phyloP scores from a whole-genome alignment of 1,284 basidiomycete species.

The Moesziomyces sp. region DNA sequence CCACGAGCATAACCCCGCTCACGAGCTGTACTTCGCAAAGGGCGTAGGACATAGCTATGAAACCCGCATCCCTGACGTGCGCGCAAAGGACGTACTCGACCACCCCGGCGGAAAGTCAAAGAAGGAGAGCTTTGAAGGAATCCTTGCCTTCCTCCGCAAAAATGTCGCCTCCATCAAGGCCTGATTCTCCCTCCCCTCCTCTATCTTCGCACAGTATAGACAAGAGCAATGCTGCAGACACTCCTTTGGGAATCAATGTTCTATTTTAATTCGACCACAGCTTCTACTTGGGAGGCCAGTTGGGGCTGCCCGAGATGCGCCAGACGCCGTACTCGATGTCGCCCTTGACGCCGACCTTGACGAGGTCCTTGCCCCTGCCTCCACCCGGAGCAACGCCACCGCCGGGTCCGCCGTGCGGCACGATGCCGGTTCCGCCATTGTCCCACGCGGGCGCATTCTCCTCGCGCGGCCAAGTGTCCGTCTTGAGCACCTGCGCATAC shows the following conservation, averaged over 20 bases:
- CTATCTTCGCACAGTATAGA: background rate
- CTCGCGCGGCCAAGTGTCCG: conserved; percentile 37
- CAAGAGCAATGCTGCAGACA: background rate
- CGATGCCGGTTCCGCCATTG: conserved; percentile 17
- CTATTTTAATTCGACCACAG: no score
- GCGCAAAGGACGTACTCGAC: conserved; percentile 3
- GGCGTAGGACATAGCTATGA: conserved; percentile 41
- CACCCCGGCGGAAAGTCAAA: conserved; percentile 25
- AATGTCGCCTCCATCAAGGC: conserved; percentile 9
- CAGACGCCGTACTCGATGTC: conserved; percentile 58
- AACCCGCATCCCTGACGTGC: conserved; percentile 30
- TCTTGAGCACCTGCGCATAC: conserved; percentile 28
- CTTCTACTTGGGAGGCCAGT: conserved; percentile 36
- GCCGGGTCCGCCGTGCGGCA: conserved; percentile 28
- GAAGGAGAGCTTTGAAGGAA: conserved; percentile 26
- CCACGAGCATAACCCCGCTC: conserved; percentile 7
- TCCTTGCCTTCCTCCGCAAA: conserved; percentile 25
- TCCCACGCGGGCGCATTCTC: conserved; percentile 27
- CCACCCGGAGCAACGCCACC: conserved; percentile 36
- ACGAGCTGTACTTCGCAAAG: conserved; percentile 27
- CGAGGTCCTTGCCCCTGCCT: conserved; percentile 44
- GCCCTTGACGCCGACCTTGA: conserved; percentile 31
- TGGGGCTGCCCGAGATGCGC: conserved; percentile 32
- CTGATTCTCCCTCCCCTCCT: background rate
- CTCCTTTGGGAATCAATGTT: no score